These are phyloP conservation scores for Fragilariopsis cylindrus DNA, from an alignment of 108 stramenopile genomes.

Conservation along the genomic window DNA sequence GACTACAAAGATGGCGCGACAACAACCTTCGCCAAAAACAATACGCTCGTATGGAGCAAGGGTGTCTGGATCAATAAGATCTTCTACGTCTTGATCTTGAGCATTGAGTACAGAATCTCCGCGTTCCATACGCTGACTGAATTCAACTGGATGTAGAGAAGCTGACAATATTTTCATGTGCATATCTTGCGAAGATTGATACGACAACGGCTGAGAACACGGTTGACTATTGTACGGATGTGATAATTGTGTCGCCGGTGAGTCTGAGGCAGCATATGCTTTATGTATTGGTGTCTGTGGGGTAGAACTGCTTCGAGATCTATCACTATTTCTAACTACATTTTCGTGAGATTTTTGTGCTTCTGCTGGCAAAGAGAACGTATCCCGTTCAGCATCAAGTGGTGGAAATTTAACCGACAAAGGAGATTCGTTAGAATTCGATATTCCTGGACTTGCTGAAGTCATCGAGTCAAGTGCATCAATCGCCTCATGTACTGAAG, in stretches of 20 bases:
- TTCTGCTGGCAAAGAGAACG: not conserved
- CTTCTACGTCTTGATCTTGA: conserved; percentile 34
- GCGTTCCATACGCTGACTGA: conserved; percentile 64
- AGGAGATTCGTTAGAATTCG: not conserved
- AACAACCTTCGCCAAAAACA: conserved; percentile 33
- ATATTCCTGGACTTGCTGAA: not conserved
- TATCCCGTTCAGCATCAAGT: not conserved
- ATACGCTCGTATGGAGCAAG: conserved; percentile 50
- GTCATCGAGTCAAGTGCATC: conserved; percentile 3
- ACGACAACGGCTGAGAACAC: conserved; percentile 17
- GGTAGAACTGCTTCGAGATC: not conserved
- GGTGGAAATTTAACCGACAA: too few species aligned
- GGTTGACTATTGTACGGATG: not conserved
- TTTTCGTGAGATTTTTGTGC: not conserved
- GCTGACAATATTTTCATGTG: conserved; percentile 13
- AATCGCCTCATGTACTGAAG: conserved; percentile 2
- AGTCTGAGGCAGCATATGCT: not conserved
- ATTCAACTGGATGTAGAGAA: conserved; percentile 10
- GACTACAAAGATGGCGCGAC: conserved; percentile 31
- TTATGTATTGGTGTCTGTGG: not conserved
- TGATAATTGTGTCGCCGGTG: not conserved
- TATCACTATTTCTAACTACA: too few species aligned
- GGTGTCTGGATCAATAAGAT: conserved; percentile 62
- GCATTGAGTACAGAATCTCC: conserved; percentile 46
- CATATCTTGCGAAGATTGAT: conserved; percentile 34